Conservation (phyloP, 2,329 filamentous ascomycete species). For the Penicillium palitans region DNA sequence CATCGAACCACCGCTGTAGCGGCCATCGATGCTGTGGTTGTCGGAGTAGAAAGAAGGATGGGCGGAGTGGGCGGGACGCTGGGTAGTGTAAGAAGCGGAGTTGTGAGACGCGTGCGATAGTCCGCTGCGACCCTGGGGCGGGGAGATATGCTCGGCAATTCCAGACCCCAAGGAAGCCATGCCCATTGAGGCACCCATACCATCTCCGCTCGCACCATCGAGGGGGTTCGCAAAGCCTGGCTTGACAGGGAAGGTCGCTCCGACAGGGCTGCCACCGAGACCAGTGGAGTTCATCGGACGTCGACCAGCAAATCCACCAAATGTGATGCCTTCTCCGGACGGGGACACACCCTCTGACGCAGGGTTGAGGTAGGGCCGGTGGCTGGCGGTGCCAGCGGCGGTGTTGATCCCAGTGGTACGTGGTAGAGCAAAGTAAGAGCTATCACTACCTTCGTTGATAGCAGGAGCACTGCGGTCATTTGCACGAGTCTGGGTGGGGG, state of each 20-base stretch:
- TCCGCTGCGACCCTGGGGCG: conserved; percentile 25
- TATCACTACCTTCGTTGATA: conserved; percentile 47
- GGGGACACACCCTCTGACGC: conserved; percentile 37
- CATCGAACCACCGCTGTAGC: conserved; percentile 30
- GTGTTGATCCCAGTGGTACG: conserved; percentile 48
- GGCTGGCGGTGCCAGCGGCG: conserved; percentile 22
- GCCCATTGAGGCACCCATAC: conserved; percentile 29
- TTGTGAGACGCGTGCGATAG: conserved; percentile 40
- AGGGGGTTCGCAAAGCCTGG: conserved; percentile 31
- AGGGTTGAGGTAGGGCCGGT: conserved; percentile 38
- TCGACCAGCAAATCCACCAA: conserved; percentile 32
- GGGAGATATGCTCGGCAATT: conserved; percentile 31
- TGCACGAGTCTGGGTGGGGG: conserved; percentile 59
- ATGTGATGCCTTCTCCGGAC: conserved; percentile 35
- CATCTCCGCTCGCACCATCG: conserved; percentile 34
- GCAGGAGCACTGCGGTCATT: conserved; percentile 43
- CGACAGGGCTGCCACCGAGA: conserved; percentile 35
- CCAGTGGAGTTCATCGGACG: conserved; percentile 34
- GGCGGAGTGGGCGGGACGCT: conserved; percentile 39
- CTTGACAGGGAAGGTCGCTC: conserved; percentile 34
- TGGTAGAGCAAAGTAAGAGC: conserved; percentile 50
- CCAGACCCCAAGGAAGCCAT: conserved; percentile 34
- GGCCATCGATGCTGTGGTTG: conserved; percentile 35
- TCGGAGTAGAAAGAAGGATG: conserved; percentile 44
- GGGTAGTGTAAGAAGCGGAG: conserved; percentile 35